Evolutionary conservation across 192 early-diverging fungal genomes (phyloP), one percentile per base, ranked within the genome.

Genomic region (Rhizophagus clarus): DNA sequence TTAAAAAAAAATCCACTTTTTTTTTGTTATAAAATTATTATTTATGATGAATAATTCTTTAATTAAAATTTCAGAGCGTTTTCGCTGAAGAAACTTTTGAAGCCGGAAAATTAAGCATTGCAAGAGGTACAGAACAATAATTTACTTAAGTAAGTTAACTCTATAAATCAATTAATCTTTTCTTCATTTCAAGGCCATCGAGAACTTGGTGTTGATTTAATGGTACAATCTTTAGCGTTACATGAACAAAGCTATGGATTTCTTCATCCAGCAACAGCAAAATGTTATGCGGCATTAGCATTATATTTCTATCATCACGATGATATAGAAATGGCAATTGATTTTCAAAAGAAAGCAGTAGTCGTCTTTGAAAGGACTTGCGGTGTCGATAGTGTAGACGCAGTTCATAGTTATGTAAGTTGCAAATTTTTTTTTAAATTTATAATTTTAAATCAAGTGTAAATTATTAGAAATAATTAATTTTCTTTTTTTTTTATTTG

Each of bases 211-310:
- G 74, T 96, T 60, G 97, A 99, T 81, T 83, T 98, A 45, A 83
- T 96, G 76, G 76, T 89, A 32, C 95, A 98, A 83, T 93, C 96
- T 15, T 83, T 95, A 72, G 84, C 93, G 6, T 85, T 98, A 26
- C 96, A 95, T 83, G 98, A 99, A 87, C 96, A 98, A 84, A 93
- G 93, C 17, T 97, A 93, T 84, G 96, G 96, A 17, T 95, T 95
- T 76, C 82, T 98, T 75, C 96, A 99, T 79, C 88, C 93, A 0
- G 96, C 97, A 76, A 96, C 95, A 26, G 93, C 91, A n/a, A 92
- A 94, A 40, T 91, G 93, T 78, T 97, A 96, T 84, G 88, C 90
- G 15, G 88, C 90, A 20, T 87, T 97, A 61, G 95, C 98, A 20
- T 88, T 96, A 89, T 86, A 93, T 24, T 93, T 93, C 82, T 93